Base-by-base conservation (phyloP, 495 filamentous ascomycete species). In the Hypoxylon crocopeplum region DNA sequence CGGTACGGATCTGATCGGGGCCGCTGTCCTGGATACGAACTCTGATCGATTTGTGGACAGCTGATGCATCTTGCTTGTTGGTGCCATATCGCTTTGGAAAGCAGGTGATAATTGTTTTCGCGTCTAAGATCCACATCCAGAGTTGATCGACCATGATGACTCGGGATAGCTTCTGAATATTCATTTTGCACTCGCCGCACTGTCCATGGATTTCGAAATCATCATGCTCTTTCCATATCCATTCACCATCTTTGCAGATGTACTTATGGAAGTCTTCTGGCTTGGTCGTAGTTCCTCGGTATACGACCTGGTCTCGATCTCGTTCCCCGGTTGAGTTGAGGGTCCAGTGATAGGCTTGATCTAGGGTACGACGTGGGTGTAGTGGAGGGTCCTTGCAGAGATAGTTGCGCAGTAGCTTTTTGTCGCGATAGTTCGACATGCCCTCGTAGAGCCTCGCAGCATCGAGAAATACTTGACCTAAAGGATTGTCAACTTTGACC, bases 101-200 rank as follows among this genome's bases (percentile, higher is more conserved):
- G 37, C 79, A 79, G 0, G 88, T 88, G 13, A 91, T 82, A 29
- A 91, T 82, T 19, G 88, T 77, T 15, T 84, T 81, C 11, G 80
- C 79, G 17, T 88, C 86, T 2, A 90, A 58, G 24, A 89, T 79
- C 86, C 86, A 90, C 78, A 90, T 81, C 87, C 87, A 90, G 1
- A 90, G 73, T 62, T 90, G 86, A 57, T 90, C 88, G 1, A 89
- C 87, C 88, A 90, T 91, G 68, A 89, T 79, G 13, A 90, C 79
- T 50, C 86, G 83, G 0, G 84, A 79, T 5, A 86, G 75, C 15
- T 76, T 75, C 7, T 57, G 62, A 8, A 76, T 73, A 13, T 77
- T 68, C n/a, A 56, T 59, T 12, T 22, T 58, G 19, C 75, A 77
- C 7, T 72, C 51, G 0, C 56, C 17, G 8, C 73, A 76, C 0